A percentile compares a stretch with the other conserved stretches of the same genome.
Evolutionary conservation across 768 basidiomycete genomes (phyloP).

Genomic region (Cyathus striatus): DNA sequence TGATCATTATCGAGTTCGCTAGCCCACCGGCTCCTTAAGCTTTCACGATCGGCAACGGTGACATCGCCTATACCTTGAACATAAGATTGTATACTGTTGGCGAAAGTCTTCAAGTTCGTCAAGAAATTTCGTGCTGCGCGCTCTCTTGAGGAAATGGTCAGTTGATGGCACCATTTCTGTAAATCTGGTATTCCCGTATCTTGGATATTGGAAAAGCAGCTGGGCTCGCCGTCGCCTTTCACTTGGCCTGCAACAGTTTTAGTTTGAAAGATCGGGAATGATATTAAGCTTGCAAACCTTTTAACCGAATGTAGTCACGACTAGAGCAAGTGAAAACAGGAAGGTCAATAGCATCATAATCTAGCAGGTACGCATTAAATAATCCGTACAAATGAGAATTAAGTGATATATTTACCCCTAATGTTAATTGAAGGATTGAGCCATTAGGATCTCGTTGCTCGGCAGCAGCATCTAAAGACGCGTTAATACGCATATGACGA

Average conservation of each 20-base stretch:
- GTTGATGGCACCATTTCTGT: conserved; percentile 51
- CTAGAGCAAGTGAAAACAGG: conserved; percentile 61
- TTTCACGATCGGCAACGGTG: conserved; percentile 43
- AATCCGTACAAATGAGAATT: not conserved
- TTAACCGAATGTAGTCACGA: conserved; percentile 55
- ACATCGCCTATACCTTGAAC: conserved; percentile 48
- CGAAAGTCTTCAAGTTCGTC: conserved; percentile 42
- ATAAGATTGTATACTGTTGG: conserved; percentile 40
- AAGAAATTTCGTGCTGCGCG: conserved; percentile 39
- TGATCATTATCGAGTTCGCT: conserved; percentile 24
- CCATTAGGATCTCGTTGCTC: conserved; percentile 51
- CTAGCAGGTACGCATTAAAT: conserved; percentile 19
- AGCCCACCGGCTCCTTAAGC: conserved; percentile 49
- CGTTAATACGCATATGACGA: not conserved
- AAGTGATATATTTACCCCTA: conserved; percentile 41
- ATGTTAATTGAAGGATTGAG: conserved; percentile 48
- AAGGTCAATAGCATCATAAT: conserved; percentile 55
- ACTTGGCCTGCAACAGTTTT: conserved; percentile 38
- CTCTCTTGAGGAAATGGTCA: conserved; percentile 51
- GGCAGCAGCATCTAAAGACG: conserved; percentile 42
- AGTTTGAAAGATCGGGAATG: not conserved
- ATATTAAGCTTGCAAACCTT: conserved; percentile 23
- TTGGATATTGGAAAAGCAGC: conserved; percentile 46
- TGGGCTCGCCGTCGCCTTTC: conserved; percentile 53
- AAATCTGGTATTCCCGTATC: conserved; percentile 55